Conservation (phyloP, 371 early-diverging fungal species). For the Amoeboaphelidium protococcarum region DNA sequence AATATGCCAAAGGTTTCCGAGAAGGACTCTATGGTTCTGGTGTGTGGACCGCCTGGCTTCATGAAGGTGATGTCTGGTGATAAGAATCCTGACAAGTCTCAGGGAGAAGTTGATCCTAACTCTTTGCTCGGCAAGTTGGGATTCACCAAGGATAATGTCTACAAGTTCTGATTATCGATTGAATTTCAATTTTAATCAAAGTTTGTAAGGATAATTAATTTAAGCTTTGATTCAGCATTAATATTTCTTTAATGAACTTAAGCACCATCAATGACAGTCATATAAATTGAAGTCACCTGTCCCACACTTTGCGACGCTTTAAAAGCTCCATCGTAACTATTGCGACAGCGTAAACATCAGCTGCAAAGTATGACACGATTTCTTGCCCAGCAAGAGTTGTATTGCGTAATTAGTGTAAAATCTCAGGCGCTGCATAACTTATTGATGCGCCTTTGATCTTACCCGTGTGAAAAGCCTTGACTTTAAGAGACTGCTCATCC, state of each 20-base stretch:
- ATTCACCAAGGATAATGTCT: conserved; percentile 40
- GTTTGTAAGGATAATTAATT: no score
- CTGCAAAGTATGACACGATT: no score
- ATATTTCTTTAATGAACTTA: no score
- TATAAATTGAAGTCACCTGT: no score
- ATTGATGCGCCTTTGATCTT: neutral
- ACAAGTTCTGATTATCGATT: conserved; percentile 43
- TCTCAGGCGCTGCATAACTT: neutral
- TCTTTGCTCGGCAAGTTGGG: conserved; percentile 64
- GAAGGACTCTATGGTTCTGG: conserved; percentile 33
- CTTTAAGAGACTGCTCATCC: neutral
- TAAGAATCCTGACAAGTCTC: conserved; percentile 47
- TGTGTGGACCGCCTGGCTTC: conserved; percentile 53
- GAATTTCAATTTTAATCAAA: no score
- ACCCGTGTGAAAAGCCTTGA: neutral
- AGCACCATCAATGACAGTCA: no score
- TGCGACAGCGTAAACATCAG: no score
- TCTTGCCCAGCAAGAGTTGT: no score
- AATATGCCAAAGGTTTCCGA: conserved; percentile 16
- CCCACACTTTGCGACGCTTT: no score
- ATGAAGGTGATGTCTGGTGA: conserved; percentile 48
- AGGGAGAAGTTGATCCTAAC: conserved; percentile 39
- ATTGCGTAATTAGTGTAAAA: no score
- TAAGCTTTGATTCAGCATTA: no score
- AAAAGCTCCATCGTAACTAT: no score